Evolutionary conservation across 805 yeast species (phyloP), one percentile per base, ranked within the genome.

Genomic region (Candida chauliodis): DNA sequence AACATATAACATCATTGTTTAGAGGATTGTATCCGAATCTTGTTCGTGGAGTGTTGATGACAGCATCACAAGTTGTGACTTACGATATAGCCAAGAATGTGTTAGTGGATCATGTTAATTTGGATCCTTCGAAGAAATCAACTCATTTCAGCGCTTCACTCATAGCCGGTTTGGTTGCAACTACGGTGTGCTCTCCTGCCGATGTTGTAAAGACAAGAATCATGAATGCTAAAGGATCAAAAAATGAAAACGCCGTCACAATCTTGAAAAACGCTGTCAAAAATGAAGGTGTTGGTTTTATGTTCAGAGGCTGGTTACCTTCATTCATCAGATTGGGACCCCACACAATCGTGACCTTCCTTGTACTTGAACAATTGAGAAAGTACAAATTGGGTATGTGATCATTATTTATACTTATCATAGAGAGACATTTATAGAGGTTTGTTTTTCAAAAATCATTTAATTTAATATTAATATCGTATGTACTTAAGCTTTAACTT

Each of bases 281-380:
- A 45, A 63, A 52, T 9, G 95, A 87, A 59, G 96, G 96, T 16
- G 69, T 77, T 10, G 73, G 79, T 1, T 88, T 88, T 63, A 76
- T 86, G 81, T 87, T 87, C 62, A 71, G 95, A 59, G 96, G 96
- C 18, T 87, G 96, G 96, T 64, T 84, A 25, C 95, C 95, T 22
- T 80, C 93, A 30, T 87, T 87, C 54, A 75, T 86, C 5, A 77
- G 96, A 55, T 69, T 87, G 45, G 95, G 95, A 0, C 96, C 96
- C 24, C 84, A 80, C 47, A 81, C 88, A 0, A 79, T 81, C 38
- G 71, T 81, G 15, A 81, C 84, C 1, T 81, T 81, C 57, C 61
- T 81, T 47, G 85, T 79, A 7, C 72, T 81, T 39, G 88, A 81
- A 55, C 83, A 81, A 51, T 61, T 81, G 46, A 76, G 84, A 59